phyloP scores from a whole-genome alignment of 495 filamentous ascomycete species.

The Podospora tetraspora region DNA sequence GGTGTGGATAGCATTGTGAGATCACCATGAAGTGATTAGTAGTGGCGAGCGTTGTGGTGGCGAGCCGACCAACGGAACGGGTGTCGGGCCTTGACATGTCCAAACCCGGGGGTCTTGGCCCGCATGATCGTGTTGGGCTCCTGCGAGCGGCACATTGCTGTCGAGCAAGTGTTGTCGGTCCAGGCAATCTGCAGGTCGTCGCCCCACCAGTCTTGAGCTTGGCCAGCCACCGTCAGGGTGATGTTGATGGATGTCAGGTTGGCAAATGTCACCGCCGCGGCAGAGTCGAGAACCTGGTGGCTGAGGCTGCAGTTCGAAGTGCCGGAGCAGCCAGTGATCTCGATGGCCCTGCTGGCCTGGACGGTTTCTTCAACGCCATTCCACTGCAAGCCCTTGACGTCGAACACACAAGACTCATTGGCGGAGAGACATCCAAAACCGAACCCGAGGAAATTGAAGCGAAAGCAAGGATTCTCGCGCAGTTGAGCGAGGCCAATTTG shows the following conservation, averaged over 20 bases:
- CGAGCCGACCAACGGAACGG: slow-evolving; percentile 24
- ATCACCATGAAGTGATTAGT: not conserved
- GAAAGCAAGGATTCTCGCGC: slow-evolving; percentile 34
- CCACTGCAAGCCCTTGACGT: slow-evolving; percentile 34
- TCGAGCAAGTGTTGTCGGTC: slow-evolving; percentile 37
- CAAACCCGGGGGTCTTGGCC: not conserved
- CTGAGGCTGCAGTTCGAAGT: slow-evolving; percentile 30
- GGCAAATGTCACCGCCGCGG: slow-evolving; percentile 23
- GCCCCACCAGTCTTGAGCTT: slow-evolving; percentile 36
- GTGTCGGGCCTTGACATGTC: slow-evolving; percentile 5
- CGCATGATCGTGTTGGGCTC: slow-evolving; percentile 29
- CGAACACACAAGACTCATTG: slow-evolving; percentile 33
- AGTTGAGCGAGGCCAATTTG: slow-evolving; percentile 34
- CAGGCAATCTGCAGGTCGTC: slow-evolving; percentile 42
- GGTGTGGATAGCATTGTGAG: slow-evolving; percentile 3
- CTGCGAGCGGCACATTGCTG: slow-evolving; percentile 34
- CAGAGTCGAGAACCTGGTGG: slow-evolving; percentile 27
- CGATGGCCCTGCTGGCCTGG: slow-evolving; percentile 25
- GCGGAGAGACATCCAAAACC: slow-evolving; percentile 40
- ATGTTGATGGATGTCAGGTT: slow-evolving; percentile 39
- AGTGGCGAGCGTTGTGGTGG: not conserved
- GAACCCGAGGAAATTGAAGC: slow-evolving; percentile 37
- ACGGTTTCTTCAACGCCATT: slow-evolving; percentile 20
- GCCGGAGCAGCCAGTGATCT: slow-evolving; percentile 32
- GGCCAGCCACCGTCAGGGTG: slow-evolving; percentile 23